These are phyloP conservation scores for Pulveroboletus sp. DNA, from an alignment of 1,284 basidiomycete species.

Conservation along the genomic window DNA sequence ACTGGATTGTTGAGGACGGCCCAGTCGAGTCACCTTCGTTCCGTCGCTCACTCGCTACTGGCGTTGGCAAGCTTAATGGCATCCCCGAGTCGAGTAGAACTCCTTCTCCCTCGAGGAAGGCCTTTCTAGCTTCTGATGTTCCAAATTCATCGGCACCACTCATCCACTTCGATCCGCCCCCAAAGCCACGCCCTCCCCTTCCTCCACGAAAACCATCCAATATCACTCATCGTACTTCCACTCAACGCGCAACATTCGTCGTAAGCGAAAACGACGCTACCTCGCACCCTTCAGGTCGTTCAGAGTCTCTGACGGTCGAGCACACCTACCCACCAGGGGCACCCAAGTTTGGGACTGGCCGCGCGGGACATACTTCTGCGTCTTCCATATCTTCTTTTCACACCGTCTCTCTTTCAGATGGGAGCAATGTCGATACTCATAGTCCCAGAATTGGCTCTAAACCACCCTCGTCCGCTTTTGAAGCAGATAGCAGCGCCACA, in stretches of 20 bases:
- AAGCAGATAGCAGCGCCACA: slow-evolving; percentile 37
- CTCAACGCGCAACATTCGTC: slow-evolving; percentile 30
- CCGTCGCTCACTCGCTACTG: slow-evolving; percentile 18
- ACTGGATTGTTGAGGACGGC: slow-evolving; percentile 73
- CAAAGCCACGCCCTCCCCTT: slow-evolving; percentile 50
- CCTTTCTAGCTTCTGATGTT: not conserved
- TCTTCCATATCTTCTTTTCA: slow-evolving; percentile 81
- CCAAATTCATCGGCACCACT: slow-evolving; percentile 42
- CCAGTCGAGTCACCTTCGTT: slow-evolving; percentile 34
- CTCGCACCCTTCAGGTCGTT: slow-evolving; percentile 38
- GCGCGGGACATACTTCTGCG: slow-evolving; percentile 53
- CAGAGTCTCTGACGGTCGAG: slow-evolving; percentile 51
- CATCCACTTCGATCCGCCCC: slow-evolving; percentile 56
- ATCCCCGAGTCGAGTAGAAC: slow-evolving; percentile 30
- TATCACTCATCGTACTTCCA: slow-evolving; percentile 41
- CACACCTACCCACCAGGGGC: slow-evolving; percentile 55
- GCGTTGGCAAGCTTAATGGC: slow-evolving; percentile 28
- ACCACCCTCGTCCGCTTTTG: slow-evolving; percentile 48
- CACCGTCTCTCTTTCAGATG: slow-evolving; percentile 75
- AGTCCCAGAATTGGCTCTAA: slow-evolving; percentile 21
- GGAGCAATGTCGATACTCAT: slow-evolving; percentile 43
- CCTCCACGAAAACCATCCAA: slow-evolving; percentile 66
- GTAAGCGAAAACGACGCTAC: slow-evolving; percentile 20
- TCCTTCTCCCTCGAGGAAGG: slow-evolving; percentile 24
- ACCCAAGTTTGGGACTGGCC: slow-evolving; percentile 37